phyloP scores from a whole-genome alignment of 805 yeast genomes.

The Cyberlindnera petersonii region DNA sequence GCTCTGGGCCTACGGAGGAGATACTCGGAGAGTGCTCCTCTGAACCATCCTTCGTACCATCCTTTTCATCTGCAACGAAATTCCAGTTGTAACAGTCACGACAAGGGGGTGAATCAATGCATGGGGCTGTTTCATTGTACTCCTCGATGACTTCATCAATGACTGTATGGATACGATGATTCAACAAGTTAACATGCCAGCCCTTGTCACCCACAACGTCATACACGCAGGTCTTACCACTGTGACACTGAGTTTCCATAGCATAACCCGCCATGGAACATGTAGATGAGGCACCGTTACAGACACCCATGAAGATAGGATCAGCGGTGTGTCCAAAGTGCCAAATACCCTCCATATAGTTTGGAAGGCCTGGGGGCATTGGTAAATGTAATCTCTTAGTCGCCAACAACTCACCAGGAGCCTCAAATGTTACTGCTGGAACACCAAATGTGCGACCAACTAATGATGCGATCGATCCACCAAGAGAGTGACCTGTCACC shows the following conservation, averaged over 20 bases:
- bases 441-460: slow-evolving; percentile 86
- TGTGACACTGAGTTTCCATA: slow-evolving; percentile 93
- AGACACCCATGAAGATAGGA: slow-evolving; percentile 94
- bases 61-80: slow-evolving; percentile 42
- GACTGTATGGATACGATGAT: slow-evolving; percentile 88
- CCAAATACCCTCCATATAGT: slow-evolving; percentile 79
- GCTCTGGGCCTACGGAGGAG: slow-evolving; percentile 11
- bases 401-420: slow-evolving; percentile 89
- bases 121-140: slow-evolving; percentile 75
- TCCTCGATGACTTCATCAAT: slow-evolving; percentile 71
- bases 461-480: slow-evolving; percentile 80
- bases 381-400: slow-evolving; percentile 84
- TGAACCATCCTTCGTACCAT: background rate
- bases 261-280: slow-evolving; percentile 95
- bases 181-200: slow-evolving; percentile 83
- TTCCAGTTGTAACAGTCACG: slow-evolving; percentile 90
- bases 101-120: slow-evolving; percentile 77
- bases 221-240: slow-evolving; percentile 82
- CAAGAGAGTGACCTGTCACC: slow-evolving; percentile 94
- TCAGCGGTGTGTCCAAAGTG: slow-evolving; percentile 97
- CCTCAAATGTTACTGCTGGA: slow-evolving; percentile 87
- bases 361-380: slow-evolving; percentile 84
- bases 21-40: slow-evolving; percentile 1
- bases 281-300: slow-evolving; percentile 87
- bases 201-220: slow-evolving; percentile 88